These are phyloP conservation scores for Geotrichum siamense DNA, from an alignment of 1,139 yeast species.

Conservation along the genomic window DNA sequence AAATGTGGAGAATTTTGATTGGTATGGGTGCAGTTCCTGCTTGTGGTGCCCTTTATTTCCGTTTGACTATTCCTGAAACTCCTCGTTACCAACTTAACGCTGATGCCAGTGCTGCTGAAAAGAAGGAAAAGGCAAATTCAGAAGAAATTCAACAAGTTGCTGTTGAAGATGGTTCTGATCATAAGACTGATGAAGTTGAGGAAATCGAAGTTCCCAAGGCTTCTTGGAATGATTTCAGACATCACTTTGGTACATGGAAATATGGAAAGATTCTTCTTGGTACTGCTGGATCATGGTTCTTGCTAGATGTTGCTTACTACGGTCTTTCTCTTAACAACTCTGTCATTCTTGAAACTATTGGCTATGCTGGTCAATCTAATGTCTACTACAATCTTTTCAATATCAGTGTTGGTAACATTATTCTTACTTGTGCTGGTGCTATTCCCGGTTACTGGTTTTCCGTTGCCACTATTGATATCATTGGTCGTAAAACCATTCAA, in stretches of 20 bases:
- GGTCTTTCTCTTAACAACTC: constrained; percentile 72
- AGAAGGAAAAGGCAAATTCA: constrained; percentile 39
- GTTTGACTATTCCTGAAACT: constrained; percentile 90
- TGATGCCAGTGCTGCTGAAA: constrained; percentile 58
- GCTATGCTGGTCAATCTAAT: constrained; percentile 63
- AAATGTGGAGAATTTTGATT: constrained; percentile 85
- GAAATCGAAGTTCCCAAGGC: constrained; percentile 42
- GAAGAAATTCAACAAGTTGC: constrained; percentile 41
- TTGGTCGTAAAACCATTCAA: constrained; percentile 59
- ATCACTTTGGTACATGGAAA: constrained; percentile 78
- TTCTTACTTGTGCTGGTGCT: constrained; percentile 56
- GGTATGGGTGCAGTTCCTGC: constrained; percentile 93
- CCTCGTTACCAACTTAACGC: constrained; percentile 84
- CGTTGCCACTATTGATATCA: constrained; percentile 49
- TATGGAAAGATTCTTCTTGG: constrained; percentile 80
- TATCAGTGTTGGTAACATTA: constrained; percentile 43
- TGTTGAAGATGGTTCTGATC: constrained; percentile 32
- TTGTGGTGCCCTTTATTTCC: constrained; percentile 68
- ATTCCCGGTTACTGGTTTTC: constrained; percentile 62
- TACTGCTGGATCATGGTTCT: constrained; percentile 96
- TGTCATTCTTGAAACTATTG: constrained; percentile 83
- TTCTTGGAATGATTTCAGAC: constrained; percentile 38
- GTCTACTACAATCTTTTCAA: constrained; percentile 66
- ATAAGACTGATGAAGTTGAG: constrained; percentile 29
- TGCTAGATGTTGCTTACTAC: constrained; percentile 91